Conservation (phyloP, 2,329 filamentous ascomycete species). For the Exophiala mesophila region DNA sequence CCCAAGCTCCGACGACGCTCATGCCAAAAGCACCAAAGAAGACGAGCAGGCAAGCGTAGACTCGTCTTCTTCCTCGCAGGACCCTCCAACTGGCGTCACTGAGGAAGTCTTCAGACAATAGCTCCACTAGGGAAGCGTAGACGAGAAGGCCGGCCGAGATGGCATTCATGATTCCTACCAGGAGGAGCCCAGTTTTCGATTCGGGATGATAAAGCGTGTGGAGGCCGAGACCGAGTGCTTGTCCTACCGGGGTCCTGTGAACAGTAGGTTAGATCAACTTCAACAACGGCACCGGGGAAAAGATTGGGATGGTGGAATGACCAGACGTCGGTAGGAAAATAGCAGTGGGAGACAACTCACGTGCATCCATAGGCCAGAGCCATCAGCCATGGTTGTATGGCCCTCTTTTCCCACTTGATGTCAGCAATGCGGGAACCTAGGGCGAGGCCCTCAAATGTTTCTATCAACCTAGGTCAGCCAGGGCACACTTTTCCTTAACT, state of each 20-base stretch:
- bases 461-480: conserved; percentile 8
- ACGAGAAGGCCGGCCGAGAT: conserved; percentile 71
- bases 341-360: too few species aligned
- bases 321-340: too few species aligned
- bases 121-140: conserved; percentile 71
- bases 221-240: conserved; percentile 71
- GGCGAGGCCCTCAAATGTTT: conserved; percentile 83
- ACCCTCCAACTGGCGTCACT: conserved; percentile 63
- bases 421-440: conserved; percentile 80
- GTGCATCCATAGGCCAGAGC: conserved; percentile 62
- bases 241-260: conserved; percentile 68
- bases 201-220: conserved; percentile 70
- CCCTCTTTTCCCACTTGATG: conserved; percentile 43
- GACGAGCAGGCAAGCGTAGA: background rate
- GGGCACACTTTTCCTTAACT: too few species aligned
- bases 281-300: too few species aligned
- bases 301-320: conserved; percentile 50
- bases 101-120: conserved; percentile 73
- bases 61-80: background rate
- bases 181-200: conserved; percentile 65
- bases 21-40: conserved; percentile 1
- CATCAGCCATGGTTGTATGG: conserved; percentile 66
- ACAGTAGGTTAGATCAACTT: background rate
- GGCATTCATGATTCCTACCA: conserved; percentile 79
- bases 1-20: conserved; percentile 1